Conservation (phyloP, 345 rosid genomes). For the Durio zibethinus region DNA sequence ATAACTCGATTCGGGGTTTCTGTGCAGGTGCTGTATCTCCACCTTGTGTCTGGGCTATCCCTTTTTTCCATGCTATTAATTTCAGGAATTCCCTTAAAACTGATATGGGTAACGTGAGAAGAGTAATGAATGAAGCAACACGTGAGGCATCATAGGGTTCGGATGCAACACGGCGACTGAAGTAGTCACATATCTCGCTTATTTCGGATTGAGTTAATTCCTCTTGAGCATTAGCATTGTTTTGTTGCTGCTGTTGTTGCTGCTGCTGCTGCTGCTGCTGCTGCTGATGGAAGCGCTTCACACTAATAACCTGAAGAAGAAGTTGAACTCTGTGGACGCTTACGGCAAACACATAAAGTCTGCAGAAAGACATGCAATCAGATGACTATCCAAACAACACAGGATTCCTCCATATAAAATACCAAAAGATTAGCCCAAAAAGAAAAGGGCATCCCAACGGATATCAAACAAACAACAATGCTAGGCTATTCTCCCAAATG, state of each 20-base stretch:
- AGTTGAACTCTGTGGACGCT: constrained; percentile 98
- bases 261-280: constrained; percentile 71
- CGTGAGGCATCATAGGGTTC: constrained; percentile 99
- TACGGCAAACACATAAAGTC: constrained; percentile 96
- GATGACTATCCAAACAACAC: background rate
- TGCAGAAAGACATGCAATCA: constrained; percentile 34
- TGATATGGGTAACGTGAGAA: constrained; percentile 91
- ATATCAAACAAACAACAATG: background rate
- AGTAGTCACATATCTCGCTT: constrained; percentile 93
- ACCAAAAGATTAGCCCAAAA: background rate
- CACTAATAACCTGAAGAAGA: constrained; percentile 96
- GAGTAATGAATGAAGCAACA: constrained; percentile 98
- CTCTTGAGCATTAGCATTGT: constrained; percentile 65
- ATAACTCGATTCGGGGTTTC: constrained; percentile 85
- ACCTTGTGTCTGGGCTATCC: constrained; percentile 67
- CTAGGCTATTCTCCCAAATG: background rate
- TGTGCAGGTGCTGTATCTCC: constrained; percentile 86
- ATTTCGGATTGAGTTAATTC: constrained; percentile 85
- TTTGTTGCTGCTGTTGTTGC: constrained; percentile 78
- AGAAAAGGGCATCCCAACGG: background rate
- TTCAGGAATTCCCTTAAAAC: constrained; percentile 90
- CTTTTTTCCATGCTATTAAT: constrained; percentile 97
- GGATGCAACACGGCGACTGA: constrained; percentile 98
- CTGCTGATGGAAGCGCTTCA: constrained; percentile 87
- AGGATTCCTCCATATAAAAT: background rate